A percentile compares a stretch with the other conserved stretches of the same genome.
Conservation (phyloP, 1,284 basidiomycete genomes). For the Sporisorium reilianum region DNA sequence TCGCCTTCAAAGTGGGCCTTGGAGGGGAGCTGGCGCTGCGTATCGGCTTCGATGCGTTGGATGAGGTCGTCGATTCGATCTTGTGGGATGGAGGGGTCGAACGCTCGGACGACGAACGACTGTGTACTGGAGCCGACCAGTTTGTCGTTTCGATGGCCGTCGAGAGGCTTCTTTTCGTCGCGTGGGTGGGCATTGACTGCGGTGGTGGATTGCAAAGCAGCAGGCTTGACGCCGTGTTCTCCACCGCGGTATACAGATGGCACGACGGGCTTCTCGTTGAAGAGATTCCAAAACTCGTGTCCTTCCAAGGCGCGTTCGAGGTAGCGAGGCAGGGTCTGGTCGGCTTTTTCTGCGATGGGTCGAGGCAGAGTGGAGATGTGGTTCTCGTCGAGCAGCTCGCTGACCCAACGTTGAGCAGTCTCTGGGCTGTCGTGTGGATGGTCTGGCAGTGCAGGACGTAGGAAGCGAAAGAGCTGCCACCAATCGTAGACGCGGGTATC, state of each 20-base stretch:
- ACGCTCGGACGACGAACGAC: slow-evolving; percentile 27
- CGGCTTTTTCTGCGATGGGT: slow-evolving; percentile 35
- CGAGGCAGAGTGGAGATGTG: slow-evolving; percentile 34
- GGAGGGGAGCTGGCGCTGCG: slow-evolving; percentile 22
- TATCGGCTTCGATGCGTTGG: slow-evolving; percentile 28
- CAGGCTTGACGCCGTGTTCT: slow-evolving; percentile 19
- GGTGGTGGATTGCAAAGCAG: neutral
- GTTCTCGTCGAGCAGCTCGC: slow-evolving; percentile 40
- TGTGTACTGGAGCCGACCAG: slow-evolving; percentile 35
- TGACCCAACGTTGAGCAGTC: slow-evolving; percentile 37
- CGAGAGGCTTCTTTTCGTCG: slow-evolving; percentile 1
- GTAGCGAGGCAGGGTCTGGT: slow-evolving; percentile 35
- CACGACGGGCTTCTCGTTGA: slow-evolving; percentile 28
- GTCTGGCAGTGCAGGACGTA: slow-evolving; percentile 38
- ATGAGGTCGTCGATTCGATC: slow-evolving; percentile 35
- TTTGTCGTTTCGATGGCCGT: slow-evolving; percentile 10
- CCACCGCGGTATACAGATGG: slow-evolving; percentile 28
- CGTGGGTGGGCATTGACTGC: neutral
- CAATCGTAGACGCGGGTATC: slow-evolving; percentile 54
- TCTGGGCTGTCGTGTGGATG: slow-evolving; percentile 39
- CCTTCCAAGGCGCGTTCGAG: slow-evolving; percentile 52
- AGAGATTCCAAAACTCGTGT: slow-evolving; percentile 51
- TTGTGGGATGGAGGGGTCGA: slow-evolving; percentile 36
- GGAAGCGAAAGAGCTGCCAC: slow-evolving; percentile 53
- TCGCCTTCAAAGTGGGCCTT: slow-evolving; percentile 45